Percentiles rank a stretch among this genome's conserved stretches.
These are phyloP conservation scores for Penicillium turbatum DNA, from an alignment of 495 filamentous ascomycete species.

Conservation along the genomic window DNA sequence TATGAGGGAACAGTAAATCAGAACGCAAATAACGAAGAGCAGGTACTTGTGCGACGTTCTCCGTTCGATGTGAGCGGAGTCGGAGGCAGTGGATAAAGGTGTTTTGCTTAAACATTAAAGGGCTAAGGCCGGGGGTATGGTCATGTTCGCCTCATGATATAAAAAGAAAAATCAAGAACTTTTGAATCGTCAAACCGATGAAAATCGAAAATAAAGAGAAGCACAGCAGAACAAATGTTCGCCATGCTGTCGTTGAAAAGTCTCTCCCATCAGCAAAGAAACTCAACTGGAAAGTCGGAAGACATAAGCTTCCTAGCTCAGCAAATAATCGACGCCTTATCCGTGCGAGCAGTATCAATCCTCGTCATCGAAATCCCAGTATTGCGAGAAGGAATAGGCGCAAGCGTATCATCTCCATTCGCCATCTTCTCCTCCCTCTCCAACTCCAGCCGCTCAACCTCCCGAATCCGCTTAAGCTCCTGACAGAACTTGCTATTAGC, in stretches of 20 bases:
- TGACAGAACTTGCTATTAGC: conserved; percentile 36
- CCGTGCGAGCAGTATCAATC: conserved; percentile 24
- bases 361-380: conserved; percentile 14
- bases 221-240: background rate
- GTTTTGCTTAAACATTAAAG: conserved; percentile 10
- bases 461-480: conserved; percentile 35
- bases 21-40: background rate
- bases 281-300: background rate
- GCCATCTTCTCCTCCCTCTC: conserved; percentile 18
- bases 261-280: background rate
- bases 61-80: background rate
- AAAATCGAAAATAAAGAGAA: background rate
- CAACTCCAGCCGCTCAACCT: conserved; percentile 19
- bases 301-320: background rate
- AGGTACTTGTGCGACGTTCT: background rate
- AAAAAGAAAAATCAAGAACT: conserved; percentile 4
- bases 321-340: conserved; percentile 26
- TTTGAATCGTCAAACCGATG: conserved; percentile 8
- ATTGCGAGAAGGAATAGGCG: conserved; percentile 12
- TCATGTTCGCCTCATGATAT: background rate
- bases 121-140: background rate
- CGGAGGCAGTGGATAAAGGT: background rate
- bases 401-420: conserved; percentile 6
- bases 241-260: background rate
- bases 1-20: background rate